These are phyloP conservation scores for Plantago ovata DNA, from an alignment of 257 asterid species.

Conservation along the genomic window DNA sequence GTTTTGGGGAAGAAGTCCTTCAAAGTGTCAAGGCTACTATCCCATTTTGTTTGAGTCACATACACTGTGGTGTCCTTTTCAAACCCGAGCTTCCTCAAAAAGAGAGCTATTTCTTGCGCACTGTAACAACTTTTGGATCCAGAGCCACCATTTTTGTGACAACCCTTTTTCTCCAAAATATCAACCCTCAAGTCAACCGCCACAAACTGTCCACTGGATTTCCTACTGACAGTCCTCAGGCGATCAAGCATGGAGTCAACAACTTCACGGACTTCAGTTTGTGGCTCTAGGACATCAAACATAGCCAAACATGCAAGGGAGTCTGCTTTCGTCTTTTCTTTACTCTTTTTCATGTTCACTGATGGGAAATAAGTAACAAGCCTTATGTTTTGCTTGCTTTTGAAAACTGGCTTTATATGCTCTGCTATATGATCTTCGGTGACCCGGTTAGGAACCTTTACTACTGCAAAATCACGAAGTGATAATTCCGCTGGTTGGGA, in stretches of 20 bases:
- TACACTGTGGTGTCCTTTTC: conserved; percentile 54
- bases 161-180: conserved; percentile 75
- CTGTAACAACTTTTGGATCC: conserved; percentile 60
- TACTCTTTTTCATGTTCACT: conserved; percentile 76
- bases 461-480: conserved; percentile 63
- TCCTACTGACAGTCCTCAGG: conserved; percentile 63
- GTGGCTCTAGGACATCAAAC: conserved; percentile 85
- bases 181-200: conserved; percentile 88
- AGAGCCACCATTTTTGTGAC: conserved; percentile 39
- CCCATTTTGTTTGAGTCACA: conserved; percentile 71
- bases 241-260: conserved; percentile 85
- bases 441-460: conserved; percentile 85
- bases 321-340: conserved; percentile 48
- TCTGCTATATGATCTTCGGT: conserved; percentile 66
- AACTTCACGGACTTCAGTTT: conserved; percentile 70
- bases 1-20: conserved; percentile 64
- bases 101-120: conserved; percentile 56
- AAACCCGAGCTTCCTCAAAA: conserved; percentile 59
- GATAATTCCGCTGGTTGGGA: conserved; percentile 52
- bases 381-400: conserved; percentile 71
- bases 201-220: conserved; percentile 81
- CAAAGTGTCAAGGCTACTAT: conserved; percentile 50
- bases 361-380: conserved; percentile 86
- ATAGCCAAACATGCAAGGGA: conserved; percentile 83
- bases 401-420: conserved; percentile 64